phyloP scores from a whole-genome alignment of 2,329 filamentous ascomycete genomes.

The Didymella segeticola region DNA sequence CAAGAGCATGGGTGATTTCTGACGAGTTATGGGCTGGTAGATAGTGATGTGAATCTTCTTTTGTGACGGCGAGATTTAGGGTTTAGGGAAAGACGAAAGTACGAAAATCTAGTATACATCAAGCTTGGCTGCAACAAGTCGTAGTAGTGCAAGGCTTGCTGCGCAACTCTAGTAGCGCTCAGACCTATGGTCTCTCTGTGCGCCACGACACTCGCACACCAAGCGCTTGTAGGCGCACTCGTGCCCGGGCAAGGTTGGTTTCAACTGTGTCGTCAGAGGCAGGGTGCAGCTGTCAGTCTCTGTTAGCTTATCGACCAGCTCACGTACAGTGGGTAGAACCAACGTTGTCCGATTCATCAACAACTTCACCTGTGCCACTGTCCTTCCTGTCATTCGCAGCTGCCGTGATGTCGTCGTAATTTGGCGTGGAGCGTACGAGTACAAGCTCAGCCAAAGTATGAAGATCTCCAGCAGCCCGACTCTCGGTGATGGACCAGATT shows the following conservation, averaged over 20 bases:
- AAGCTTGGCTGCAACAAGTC: background rate
- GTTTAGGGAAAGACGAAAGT: background rate
- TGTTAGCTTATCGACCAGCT: background rate
- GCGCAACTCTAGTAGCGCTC: background rate
- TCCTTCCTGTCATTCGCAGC: background rate
- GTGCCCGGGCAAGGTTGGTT: conserved; percentile 14
- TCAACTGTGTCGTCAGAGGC: conserved; percentile 2
- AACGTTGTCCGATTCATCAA: background rate
- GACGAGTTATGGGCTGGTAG: background rate
- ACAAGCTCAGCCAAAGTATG: conserved; percentile 23
- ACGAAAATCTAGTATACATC: background rate
- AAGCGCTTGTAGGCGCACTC: conserved; percentile 16
- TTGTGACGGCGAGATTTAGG: background rate
- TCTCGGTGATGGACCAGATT: conserved; percentile 18
- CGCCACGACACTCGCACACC: conserved; percentile 31
- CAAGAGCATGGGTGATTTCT: too few relatives aligned
- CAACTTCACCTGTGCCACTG: conserved; percentile 1
- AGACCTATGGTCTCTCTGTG: conserved; percentile 18
- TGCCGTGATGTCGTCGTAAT: background rate
- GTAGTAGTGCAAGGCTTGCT: background rate
- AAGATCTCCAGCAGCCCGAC: conserved; percentile 16
- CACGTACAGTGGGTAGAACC: background rate
- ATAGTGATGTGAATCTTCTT: background rate
- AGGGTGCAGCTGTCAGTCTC: conserved; percentile 4
- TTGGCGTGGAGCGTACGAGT: conserved; percentile 23